Percentiles rank a stretch among this genome's conserved stretches.
These are phyloP conservation scores for Anaeromyces robustus DNA, from an alignment of 192 early-diverging fungal genomes.

Conservation along the genomic window DNA sequence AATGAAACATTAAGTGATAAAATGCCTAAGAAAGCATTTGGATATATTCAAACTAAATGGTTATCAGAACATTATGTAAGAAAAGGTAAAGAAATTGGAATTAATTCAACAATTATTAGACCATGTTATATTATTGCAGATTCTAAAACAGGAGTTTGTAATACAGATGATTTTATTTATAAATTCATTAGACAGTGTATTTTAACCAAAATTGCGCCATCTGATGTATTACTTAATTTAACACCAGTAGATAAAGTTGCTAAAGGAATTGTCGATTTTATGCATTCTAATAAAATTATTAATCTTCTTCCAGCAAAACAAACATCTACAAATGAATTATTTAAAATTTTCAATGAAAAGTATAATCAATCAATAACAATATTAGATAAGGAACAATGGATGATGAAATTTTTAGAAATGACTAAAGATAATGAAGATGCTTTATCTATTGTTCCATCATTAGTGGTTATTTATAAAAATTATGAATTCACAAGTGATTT, in stretches of 20 bases:
- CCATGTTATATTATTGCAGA: neutral
- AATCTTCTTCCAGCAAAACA: neutral
- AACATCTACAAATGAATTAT: neutral
- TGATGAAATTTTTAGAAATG: neutral
- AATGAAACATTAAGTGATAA: neutral
- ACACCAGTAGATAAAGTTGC: neutral
- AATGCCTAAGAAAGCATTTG: neutral
- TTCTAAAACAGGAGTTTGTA: neutral
- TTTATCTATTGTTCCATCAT: neutral
- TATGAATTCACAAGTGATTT: neutral
- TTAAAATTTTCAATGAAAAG: neutral
- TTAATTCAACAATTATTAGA: neutral
- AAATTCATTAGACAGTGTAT: neutral
- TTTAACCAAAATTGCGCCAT: neutral
- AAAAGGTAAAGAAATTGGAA: neutral
- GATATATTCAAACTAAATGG: neutral
- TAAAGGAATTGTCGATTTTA: neutral
- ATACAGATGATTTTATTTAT: neutral
- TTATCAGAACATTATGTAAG: neutral
- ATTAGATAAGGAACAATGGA: neutral
- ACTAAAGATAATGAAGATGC: neutral
- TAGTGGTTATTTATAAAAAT: neutral
- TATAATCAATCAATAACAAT: neutral
- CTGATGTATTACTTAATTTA: neutral
- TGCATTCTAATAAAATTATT: neutral